These are phyloP conservation scores for Aspergillus carbonarius DNA, from an alignment of 2,329 filamentous ascomycete genomes.

Conservation along the genomic window DNA sequence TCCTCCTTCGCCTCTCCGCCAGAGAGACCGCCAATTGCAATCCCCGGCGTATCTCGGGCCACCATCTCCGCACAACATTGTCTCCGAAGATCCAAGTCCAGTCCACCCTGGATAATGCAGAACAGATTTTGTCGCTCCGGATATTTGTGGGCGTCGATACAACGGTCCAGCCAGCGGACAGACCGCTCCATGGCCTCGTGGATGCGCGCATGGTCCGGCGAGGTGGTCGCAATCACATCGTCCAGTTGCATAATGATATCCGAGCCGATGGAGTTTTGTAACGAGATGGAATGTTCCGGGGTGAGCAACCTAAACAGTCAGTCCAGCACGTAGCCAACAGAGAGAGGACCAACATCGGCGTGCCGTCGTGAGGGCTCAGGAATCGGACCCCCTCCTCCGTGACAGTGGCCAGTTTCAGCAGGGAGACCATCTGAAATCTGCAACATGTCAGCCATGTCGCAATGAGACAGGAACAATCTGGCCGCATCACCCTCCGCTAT, in stretches of 20 bases:
- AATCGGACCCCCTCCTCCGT: slow-evolving; percentile 96
- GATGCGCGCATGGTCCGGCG: slow-evolving; percentile 83
- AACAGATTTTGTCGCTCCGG: slow-evolving; percentile 87
- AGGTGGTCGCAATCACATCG: slow-evolving; percentile 95
- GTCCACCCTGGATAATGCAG: slow-evolving; percentile 95
- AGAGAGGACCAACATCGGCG: slow-evolving; percentile 65
- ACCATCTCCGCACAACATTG: slow-evolving; percentile 88
- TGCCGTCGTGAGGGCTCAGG: slow-evolving; percentile 91
- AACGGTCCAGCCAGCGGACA: slow-evolving; percentile 92
- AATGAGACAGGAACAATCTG: background rate
- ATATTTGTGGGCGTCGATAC: slow-evolving; percentile 83
- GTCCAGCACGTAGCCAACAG: background rate
- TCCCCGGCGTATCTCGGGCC: slow-evolving; percentile 84
- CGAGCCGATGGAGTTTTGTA: slow-evolving; percentile 96
- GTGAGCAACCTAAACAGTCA: slow-evolving; percentile 67
- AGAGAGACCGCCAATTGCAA: slow-evolving; percentile 91
- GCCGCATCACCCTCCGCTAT: slow-evolving; percentile 48
- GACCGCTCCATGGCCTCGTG: slow-evolving; percentile 92
- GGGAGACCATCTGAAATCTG: slow-evolving; percentile 98
- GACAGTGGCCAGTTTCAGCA: slow-evolving; percentile 87
- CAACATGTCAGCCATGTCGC: background rate
- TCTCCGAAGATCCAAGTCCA: slow-evolving; percentile 81
- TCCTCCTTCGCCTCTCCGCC: slow-evolving; percentile 92
- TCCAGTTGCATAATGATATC: slow-evolving; percentile 99
- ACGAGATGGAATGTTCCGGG: slow-evolving; percentile 90